These are phyloP conservation scores for Panicum virgatum DNA, from an alignment of 202 grass and related monocot species.

Conservation along the genomic window DNA sequence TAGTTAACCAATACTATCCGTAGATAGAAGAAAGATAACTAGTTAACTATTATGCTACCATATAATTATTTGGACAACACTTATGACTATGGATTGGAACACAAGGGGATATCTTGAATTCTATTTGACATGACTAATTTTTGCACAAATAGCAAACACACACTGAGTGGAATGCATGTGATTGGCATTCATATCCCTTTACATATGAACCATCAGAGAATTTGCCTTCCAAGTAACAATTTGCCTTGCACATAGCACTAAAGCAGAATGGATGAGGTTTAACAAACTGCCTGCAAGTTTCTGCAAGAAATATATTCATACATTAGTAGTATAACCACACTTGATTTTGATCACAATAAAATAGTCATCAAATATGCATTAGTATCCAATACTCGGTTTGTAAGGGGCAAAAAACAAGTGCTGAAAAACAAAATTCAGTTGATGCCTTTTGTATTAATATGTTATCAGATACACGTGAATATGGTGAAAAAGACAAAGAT, in stretches of 20 bases:
- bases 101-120: not conserved
- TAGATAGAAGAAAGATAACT: not conserved
- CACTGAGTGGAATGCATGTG: not conserved
- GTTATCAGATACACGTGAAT: not conserved
- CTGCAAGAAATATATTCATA: not conserved
- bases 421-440: too few relatives aligned
- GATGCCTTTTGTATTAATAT: not conserved
- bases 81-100: not conserved
- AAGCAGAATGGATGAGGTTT: not conserved
- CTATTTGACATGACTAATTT: not conserved
- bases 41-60: constrained; percentile 17
- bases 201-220: not conserved
- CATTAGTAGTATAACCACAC: not conserved
- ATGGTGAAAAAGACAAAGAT: not conserved
- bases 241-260: not conserved
- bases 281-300: not conserved
- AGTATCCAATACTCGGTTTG: not conserved
- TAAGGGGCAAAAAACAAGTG: not conserved
- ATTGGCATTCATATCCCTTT: not conserved
- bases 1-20: not conserved
- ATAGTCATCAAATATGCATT: not conserved
- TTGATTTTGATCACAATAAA: not conserved
- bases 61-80: not conserved
- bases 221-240: not conserved
- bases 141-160: not conserved